These are phyloP conservation scores for Lippia alba DNA, from an alignment of 305 asterid species.

Conservation along the genomic window DNA sequence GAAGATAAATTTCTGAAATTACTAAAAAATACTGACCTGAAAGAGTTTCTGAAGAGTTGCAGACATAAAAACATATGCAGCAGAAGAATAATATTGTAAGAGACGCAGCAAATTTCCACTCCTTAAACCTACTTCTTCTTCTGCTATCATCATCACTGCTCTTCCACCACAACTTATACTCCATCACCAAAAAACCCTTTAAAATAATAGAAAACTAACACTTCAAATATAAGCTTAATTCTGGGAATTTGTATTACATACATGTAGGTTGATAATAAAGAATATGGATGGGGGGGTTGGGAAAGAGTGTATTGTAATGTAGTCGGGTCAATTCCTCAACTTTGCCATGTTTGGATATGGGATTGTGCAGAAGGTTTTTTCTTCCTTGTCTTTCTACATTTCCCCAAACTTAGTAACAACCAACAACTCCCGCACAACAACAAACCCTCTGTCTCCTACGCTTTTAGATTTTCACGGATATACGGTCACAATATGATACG, in stretches of 20 bases:
- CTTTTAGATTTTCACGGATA: no score
- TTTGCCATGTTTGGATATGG: constrained; percentile 60
- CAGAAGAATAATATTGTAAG: constrained; percentile 2
- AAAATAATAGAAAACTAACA: not conserved
- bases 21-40: constrained; percentile 16
- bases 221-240: not conserved
- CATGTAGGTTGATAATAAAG: not conserved
- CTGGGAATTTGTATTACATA: not conserved
- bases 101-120: constrained; percentile 1
- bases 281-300: constrained; percentile 10
- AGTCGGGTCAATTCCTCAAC: constrained; percentile 52
- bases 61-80: constrained; percentile 21
- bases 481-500: no score
- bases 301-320: constrained; percentile 27
- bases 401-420: constrained; percentile 46
- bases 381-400: constrained; percentile 44
- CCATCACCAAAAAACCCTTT: constrained; percentile 14
- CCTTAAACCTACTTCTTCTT: constrained; percentile 5
- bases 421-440: constrained; percentile 40
- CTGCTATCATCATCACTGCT: not conserved
- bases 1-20: no score
- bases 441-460: not conserved
- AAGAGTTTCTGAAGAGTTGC: not conserved
- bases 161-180: not conserved
- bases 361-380: constrained; percentile 46